Evolutionary conservation across 148 eudicot species (phyloP).

Genomic region (Fagopyrum homotropicum): DNA sequence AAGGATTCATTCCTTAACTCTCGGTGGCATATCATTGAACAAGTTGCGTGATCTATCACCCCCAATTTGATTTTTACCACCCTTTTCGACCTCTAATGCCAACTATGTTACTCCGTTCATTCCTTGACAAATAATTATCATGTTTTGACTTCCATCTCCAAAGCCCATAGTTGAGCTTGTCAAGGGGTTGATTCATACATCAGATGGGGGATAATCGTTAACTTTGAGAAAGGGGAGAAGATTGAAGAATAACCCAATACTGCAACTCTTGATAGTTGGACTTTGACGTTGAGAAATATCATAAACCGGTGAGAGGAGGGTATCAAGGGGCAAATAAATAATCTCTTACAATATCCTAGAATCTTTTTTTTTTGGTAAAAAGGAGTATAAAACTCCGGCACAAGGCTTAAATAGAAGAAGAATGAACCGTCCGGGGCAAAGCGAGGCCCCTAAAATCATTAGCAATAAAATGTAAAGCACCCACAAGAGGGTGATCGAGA

Average conservation of each 20-base stretch:
- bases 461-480: too few species aligned
- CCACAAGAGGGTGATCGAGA: too few species aligned
- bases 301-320: too few species aligned
- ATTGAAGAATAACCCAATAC: conserved; percentile 17
- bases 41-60: conserved; percentile 22
- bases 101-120: conserved; percentile 29
- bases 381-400: too few species aligned
- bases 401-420: too few species aligned
- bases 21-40: conserved; percentile 70
- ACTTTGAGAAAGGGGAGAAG: conserved; percentile 17
- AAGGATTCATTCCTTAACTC: conserved; percentile 29
- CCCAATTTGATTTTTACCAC: conserved; percentile 29
- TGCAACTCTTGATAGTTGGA: conserved; percentile 39
- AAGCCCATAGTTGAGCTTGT: conserved; percentile 32
- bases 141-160: conserved; percentile 30
- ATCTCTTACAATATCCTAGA: too few species aligned
- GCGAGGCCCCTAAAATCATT: too few species aligned
- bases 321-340: too few species aligned
- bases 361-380: too few species aligned
- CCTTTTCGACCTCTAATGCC: conserved; percentile 34
- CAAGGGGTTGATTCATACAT: conserved; percentile 18
- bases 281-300: conserved; percentile 33
- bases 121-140: conserved; percentile 29
- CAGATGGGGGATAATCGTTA: conserved; percentile 11
- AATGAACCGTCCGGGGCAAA: too few species aligned